Percentiles rank a stretch among this genome's conserved stretches.
These are phyloP conservation scores for Phellinidium pouzarii DNA, from an alignment of 1,284 basidiomycete genomes.

Conservation along the genomic window DNA sequence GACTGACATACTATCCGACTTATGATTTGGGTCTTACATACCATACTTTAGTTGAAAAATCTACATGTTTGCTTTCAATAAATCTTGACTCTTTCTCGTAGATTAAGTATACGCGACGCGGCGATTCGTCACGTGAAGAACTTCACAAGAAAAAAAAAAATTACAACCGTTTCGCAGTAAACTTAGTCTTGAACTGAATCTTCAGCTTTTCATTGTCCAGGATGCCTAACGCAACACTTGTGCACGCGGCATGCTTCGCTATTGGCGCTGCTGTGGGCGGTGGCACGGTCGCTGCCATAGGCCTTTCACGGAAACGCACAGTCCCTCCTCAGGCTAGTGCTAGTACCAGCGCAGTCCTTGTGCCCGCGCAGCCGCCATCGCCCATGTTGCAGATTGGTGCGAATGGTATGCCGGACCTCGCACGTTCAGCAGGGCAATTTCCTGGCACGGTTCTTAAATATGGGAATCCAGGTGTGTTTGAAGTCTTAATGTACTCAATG, in stretches of 20 bases:
- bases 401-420: slow-evolving; percentile 23
- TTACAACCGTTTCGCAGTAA: too few relatives aligned
- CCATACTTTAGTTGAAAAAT: neutral
- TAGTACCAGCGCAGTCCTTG: neutral
- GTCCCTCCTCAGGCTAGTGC: neutral
- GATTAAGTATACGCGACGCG: too few relatives aligned
- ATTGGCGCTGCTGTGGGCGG: slow-evolving; percentile 67
- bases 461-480: slow-evolving; percentile 61
- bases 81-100: too few relatives aligned
- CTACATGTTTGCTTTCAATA: neutral
- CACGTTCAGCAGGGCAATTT: slow-evolving; percentile 26
- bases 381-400: slow-evolving; percentile 58
- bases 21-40: neutral
- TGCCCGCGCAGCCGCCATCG: slow-evolving; percentile 19
- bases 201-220: neutral
- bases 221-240: slow-evolving; percentile 41
- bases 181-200: too few relatives aligned
- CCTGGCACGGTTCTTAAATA: slow-evolving; percentile 50
- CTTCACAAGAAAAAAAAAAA: too few relatives aligned
- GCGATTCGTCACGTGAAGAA: too few relatives aligned
- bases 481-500: neutral
- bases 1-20: neutral
- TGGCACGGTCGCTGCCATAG: slow-evolving; percentile 47
- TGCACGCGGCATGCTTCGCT: slow-evolving; percentile 65
- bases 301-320: slow-evolving; percentile 22